phyloP scores from a whole-genome alignment of 2,329 filamentous ascomycete genomes.

The Colletotrichum sp. region DNA sequence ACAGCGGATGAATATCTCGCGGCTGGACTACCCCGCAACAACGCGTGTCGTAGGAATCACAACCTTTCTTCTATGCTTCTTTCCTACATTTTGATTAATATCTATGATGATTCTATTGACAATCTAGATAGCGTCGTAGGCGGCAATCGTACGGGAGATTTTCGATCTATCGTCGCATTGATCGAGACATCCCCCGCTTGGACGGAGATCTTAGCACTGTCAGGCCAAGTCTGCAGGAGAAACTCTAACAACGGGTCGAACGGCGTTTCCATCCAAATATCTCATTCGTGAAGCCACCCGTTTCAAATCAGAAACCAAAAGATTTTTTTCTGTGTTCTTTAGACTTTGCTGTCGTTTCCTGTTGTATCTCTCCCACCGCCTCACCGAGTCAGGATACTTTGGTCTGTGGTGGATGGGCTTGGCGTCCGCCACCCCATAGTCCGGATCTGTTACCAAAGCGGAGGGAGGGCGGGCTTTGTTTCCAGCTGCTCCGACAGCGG shows the following conservation, averaged over 20 bases:
- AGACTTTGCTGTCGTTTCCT: not conserved
- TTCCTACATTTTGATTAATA: not conserved
- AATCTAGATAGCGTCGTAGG: not conserved
- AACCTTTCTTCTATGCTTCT: not conserved
- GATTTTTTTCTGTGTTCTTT: not conserved
- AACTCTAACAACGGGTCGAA: not conserved
- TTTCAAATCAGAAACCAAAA: slow-evolving; percentile 16
- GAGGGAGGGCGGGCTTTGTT: not conserved
- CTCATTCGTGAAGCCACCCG: not conserved
- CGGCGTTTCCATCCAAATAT: not conserved
- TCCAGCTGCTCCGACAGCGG: not conserved
- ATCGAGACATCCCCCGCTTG: not conserved
- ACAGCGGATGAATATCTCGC: not conserved
- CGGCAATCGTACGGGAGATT: not conserved
- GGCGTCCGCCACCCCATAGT: not conserved
- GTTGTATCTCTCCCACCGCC: not conserved
- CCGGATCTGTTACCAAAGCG: not conserved
- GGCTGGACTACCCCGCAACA: not conserved
- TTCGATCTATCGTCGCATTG: not conserved
- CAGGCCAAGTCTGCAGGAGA: not conserved
- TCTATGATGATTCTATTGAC: not conserved
- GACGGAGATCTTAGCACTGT: slow-evolving; percentile 3
- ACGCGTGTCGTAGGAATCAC: not conserved
- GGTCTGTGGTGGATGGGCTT: not conserved
- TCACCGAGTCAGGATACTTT: not conserved